Conservation (phyloP, 495 filamentous ascomycete species). For the Xylaria telfairii region DNA sequence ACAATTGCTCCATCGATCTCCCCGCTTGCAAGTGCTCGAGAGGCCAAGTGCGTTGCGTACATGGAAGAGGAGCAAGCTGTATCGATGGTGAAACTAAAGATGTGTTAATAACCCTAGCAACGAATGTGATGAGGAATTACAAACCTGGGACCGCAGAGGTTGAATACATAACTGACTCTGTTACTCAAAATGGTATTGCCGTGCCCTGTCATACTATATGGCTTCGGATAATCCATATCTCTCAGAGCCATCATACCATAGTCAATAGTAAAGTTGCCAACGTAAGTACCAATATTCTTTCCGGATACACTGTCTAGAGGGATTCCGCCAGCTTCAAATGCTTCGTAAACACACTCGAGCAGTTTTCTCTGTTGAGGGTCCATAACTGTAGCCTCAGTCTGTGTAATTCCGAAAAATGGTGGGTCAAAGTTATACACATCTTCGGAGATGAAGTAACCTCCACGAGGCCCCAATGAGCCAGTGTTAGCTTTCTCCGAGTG, state of each 20-base stretch:
- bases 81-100: not conserved
- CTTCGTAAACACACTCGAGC: not conserved
- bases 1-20: not conserved
- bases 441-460: constrained; percentile 1
- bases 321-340: not conserved
- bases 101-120: not conserved
- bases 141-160: not conserved
- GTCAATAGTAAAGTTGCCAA: not conserved
- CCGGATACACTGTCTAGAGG: not conserved
- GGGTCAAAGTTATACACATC: not conserved
- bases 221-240: not conserved
- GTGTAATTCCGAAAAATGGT: not conserved
- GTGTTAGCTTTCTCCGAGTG: constrained; percentile 3
- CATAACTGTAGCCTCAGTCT: not conserved
- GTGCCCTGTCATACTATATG: not conserved
- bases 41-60: not conserved
- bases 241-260: not conserved
- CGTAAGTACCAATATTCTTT: not conserved
- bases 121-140: not conserved
- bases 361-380: not conserved
- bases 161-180: not conserved
- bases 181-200: not conserved
- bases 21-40: not conserved
- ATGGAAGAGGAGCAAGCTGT: not conserved
- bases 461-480: not conserved